Conservation (phyloP, 768 basidiomycete genomes). For the Asterophora lycoperdoides region DNA sequence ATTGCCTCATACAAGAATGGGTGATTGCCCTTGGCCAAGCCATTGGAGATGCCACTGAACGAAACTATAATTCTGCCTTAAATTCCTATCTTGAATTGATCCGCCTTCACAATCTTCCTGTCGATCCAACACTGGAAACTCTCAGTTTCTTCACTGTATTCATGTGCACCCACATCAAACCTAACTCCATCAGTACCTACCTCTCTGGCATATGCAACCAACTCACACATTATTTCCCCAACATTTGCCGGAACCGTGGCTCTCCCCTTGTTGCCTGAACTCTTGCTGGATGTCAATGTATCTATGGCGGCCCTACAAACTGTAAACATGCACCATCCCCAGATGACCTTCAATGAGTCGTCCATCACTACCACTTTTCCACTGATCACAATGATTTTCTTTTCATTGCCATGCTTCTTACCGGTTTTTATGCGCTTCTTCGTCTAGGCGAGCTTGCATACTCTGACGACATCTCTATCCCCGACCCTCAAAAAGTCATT, state of each 20-base stretch:
- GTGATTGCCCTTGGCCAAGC: constrained; percentile 15
- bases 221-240: too few species aligned
- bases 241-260: too few species aligned
- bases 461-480: constrained; percentile 19
- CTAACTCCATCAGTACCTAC: too few species aligned
- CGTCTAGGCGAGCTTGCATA: constrained; percentile 29
- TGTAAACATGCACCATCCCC: constrained; percentile 2
- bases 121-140: too few species aligned
- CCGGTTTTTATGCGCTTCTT: constrained; percentile 29
- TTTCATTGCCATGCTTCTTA: constrained; percentile 23
- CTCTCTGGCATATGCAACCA: too few species aligned
- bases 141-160: too few species aligned
- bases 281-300: too few species aligned
- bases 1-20: background rate
- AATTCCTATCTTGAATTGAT: constrained; percentile 28
- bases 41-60: constrained; percentile 17
- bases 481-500: constrained; percentile 19
- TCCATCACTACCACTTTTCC: background rate
- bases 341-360: background rate
- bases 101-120: constrained; percentile 3
- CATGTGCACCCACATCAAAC: too few species aligned
- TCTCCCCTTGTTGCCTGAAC: too few species aligned
- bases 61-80: constrained; percentile 25
- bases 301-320: too few species aligned
- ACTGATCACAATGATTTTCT: constrained; percentile 21